These are phyloP conservation scores for Lasiosphaeria ovina DNA, from an alignment of 495 filamentous ascomycete genomes.

Conservation along the genomic window DNA sequence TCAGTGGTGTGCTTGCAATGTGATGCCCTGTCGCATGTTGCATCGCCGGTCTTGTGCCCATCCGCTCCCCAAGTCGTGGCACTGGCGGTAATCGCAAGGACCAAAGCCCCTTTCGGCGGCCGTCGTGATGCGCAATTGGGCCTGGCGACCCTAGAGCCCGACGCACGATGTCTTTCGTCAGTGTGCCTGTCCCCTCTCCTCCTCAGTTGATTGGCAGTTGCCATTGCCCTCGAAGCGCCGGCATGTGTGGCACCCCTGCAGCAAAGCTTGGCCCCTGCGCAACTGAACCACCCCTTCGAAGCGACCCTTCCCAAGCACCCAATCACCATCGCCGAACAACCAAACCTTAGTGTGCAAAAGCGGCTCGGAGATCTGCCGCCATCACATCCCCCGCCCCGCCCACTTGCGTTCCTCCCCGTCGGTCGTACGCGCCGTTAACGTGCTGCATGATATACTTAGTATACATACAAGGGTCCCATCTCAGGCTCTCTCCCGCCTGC, in stretches of 20 bases:
- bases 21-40: neutral
- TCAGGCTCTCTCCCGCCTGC: too few species aligned
- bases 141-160: slow-evolving; percentile 17
- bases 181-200: neutral
- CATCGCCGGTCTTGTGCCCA: neutral
- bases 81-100: slow-evolving; percentile 12
- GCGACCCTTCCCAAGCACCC: neutral
- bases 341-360: neutral
- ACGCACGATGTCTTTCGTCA: slow-evolving; percentile 7
- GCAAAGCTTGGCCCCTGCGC: neutral
- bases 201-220: slow-evolving; percentile 8
- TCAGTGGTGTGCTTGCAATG: slow-evolving; percentile 1
- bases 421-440: neutral
- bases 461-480: neutral
- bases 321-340: neutral
- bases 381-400: neutral
- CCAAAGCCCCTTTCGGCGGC: neutral
- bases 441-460: neutral
- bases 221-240: slow-evolving; percentile 20
- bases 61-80: slow-evolving; percentile 8
- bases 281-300: too few species aligned
- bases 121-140: slow-evolving; percentile 16
- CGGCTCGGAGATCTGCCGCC: neutral
- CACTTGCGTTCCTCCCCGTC: neutral
- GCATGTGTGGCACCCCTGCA: slow-evolving; percentile 11